These are phyloP conservation scores for Xylaria scruposa DNA, from an alignment of 495 filamentous ascomycete genomes.

Conservation along the genomic window DNA sequence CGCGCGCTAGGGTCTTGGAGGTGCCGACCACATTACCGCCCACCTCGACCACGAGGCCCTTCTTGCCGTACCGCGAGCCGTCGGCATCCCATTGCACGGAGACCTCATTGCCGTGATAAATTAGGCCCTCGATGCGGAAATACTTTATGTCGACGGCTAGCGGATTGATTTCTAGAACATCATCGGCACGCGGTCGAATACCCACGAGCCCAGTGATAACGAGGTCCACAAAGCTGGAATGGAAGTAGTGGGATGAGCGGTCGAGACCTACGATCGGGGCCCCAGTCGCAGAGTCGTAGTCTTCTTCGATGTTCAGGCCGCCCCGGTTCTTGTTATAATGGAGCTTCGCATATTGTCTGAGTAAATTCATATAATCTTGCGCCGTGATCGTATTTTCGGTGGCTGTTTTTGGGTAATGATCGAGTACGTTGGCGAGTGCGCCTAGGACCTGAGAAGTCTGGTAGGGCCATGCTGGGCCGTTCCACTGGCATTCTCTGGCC, in stretches of 20 bases:
- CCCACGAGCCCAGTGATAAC: constrained; percentile 41
- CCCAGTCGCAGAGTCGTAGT: constrained; percentile 35
- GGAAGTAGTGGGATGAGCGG: constrained; percentile 44
- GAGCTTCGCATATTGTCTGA: constrained; percentile 38
- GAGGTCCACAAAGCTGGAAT: constrained; percentile 42
- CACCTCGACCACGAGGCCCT: constrained; percentile 38
- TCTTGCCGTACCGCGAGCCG: constrained; percentile 34
- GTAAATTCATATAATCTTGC: constrained; percentile 37
- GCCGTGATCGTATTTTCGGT: constrained; percentile 13
- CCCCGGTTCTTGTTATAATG: constrained; percentile 36
- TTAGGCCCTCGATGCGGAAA: constrained; percentile 41
- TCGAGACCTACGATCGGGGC: constrained; percentile 29
- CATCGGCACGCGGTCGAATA: constrained; percentile 38
- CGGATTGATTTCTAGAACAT: constrained; percentile 42
- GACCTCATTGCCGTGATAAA: constrained; percentile 44
- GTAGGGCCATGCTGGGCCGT: constrained; percentile 44
- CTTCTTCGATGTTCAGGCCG: constrained; percentile 42
- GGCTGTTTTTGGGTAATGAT: constrained; percentile 39
- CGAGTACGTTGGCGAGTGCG: constrained; percentile 41
- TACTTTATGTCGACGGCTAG: constrained; percentile 36
- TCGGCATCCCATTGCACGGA: constrained; percentile 40
- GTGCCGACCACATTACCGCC: constrained; percentile 14
- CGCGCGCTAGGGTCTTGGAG: background rate
- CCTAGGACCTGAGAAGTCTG: constrained; percentile 41
- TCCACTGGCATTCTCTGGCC: constrained; percentile 42